These are phyloP conservation scores for Cladobotryum protrusum DNA, from an alignment of 2,329 filamentous ascomycete species.

Conservation along the genomic window DNA sequence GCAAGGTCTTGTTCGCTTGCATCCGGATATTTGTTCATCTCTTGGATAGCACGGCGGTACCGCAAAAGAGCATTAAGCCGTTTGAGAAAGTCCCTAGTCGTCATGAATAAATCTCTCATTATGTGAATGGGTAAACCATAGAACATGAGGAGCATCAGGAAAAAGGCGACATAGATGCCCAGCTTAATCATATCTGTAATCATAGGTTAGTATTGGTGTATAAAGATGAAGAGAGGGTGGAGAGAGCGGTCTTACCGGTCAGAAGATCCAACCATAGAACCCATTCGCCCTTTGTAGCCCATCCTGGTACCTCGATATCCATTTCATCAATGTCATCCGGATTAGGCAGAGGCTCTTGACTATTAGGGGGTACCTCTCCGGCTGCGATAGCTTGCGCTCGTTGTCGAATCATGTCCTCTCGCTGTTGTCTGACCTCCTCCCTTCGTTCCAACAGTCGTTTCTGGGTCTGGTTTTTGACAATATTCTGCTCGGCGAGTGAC, in stretches of 20 bases:
- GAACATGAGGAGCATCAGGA: constrained; percentile 85
- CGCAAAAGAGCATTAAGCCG: constrained; percentile 81
- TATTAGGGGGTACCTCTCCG: constrained; percentile 51
- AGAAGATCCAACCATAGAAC: constrained; percentile 80
- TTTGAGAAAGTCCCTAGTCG: constrained; percentile 84
- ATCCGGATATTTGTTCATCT: constrained; percentile 94
- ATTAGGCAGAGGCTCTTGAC: constrained; percentile 47
- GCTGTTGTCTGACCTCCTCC: constrained; percentile 57
- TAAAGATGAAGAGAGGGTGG: constrained; percentile 12
- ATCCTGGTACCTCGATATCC: constrained; percentile 90
- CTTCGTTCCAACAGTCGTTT: constrained; percentile 63
- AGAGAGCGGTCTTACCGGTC: constrained; percentile 52
- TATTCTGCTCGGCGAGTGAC: constrained; percentile 68
- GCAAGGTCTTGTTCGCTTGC: constrained; percentile 80
- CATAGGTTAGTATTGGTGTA: constrained; percentile 4
- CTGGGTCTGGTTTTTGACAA: constrained; percentile 67
- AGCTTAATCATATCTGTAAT: constrained; percentile 79
- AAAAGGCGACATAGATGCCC: constrained; percentile 83
- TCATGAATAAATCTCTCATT: constrained; percentile 90
- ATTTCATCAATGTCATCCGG: constrained; percentile 83
- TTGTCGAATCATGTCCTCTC: constrained; percentile 45
- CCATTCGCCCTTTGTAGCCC: constrained; percentile 94
- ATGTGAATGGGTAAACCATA: constrained; percentile 96
- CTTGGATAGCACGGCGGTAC: constrained; percentile 83
- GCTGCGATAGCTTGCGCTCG: constrained; percentile 44